These are phyloP conservation scores for Nicotiana tomentosiformis DNA, from an alignment of 257 asterid species.

Conservation along the genomic window DNA sequence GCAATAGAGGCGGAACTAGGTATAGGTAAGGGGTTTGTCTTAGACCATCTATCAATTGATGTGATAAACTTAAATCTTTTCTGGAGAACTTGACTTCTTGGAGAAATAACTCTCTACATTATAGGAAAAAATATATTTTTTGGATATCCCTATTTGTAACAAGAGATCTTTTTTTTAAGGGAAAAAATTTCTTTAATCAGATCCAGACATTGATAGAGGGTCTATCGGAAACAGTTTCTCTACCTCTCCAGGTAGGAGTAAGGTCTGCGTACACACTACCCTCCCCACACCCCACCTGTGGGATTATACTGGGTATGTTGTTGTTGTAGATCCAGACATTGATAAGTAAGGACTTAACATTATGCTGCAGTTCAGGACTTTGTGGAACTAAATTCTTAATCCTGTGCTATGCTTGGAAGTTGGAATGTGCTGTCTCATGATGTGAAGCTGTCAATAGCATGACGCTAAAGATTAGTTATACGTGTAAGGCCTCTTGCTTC, in stretches of 20 bases:
- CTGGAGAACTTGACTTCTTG: background rate
- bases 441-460: background rate
- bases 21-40: too few relatives aligned
- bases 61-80: background rate
- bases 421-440: background rate
- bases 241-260: too few relatives aligned
- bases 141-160: background rate
- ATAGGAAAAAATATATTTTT: background rate
- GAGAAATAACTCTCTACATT: background rate
- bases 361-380: background rate
- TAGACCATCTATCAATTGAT: background rate
- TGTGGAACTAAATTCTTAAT: background rate
- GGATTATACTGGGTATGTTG: too few relatives aligned
- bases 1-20: too few relatives aligned
- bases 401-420: background rate
- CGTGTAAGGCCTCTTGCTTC: background rate
- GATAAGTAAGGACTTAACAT: background rate
- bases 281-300: too few relatives aligned
- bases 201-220: background rate
- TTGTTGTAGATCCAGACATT: background rate
- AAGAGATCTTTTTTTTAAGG: background rate
- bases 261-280: too few relatives aligned
- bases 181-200: background rate
- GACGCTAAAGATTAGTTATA: background rate
- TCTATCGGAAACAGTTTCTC: too few relatives aligned